These are phyloP conservation scores for Phaeophleospora eucalypticola DNA, from an alignment of 2,329 filamentous ascomycete genomes.

Conservation along the genomic window DNA sequence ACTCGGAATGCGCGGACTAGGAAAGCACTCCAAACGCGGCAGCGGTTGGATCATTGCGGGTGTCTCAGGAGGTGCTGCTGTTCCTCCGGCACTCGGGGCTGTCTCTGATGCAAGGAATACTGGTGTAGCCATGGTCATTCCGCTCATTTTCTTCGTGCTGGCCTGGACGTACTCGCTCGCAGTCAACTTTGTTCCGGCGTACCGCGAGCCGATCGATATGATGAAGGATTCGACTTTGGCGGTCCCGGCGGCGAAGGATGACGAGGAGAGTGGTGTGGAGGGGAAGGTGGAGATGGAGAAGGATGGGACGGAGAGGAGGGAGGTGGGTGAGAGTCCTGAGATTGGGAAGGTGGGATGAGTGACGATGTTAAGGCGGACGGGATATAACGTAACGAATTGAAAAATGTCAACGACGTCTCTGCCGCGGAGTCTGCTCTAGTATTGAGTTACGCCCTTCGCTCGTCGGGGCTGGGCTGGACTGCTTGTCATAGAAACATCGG, in stretches of 20 bases:
- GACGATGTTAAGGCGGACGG: no score
- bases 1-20: slow-evolving; percentile 70
- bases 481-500: no score
- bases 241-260: slow-evolving; percentile 28
- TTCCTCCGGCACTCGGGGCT: slow-evolving; percentile 67
- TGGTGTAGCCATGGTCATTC: slow-evolving; percentile 17
- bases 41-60: slow-evolving; percentile 69
- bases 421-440: no score
- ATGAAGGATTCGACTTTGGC: slow-evolving; percentile 47
- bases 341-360: slow-evolving; percentile 7
- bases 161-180: slow-evolving; percentile 45
- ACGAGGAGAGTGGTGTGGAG: slow-evolving; percentile 31
- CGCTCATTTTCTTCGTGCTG: slow-evolving; percentile 47
- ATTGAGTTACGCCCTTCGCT: no score
- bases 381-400: no score
- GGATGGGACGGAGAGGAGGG: slow-evolving; percentile 5
- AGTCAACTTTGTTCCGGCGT: slow-evolving; percentile 63
- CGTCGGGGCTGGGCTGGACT: no score
- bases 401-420: no score
- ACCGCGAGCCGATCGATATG: slow-evolving; percentile 59
- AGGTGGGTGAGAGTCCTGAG: slow-evolving; percentile 16
- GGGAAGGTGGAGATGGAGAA: slow-evolving; percentile 3
- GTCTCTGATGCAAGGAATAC: slow-evolving; percentile 56
- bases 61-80: slow-evolving; percentile 60
- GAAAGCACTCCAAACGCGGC: slow-evolving; percentile 72